Conservation (phyloP, 257 asterid genomes). For the Lavandula angustifolia region DNA sequence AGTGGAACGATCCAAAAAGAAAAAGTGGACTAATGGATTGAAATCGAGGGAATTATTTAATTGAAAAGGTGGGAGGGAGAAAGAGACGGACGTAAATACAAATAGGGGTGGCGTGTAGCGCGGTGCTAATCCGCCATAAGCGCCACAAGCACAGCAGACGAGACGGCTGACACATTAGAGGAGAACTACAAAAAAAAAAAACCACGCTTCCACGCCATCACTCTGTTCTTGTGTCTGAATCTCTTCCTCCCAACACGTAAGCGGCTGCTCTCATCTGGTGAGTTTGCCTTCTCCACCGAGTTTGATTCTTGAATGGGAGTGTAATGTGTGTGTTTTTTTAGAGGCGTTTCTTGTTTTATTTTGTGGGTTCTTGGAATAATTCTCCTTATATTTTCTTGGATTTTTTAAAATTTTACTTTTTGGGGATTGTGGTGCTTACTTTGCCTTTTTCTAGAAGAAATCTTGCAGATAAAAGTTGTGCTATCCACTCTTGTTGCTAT, state of each 20-base stretch:
- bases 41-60: too few relatives aligned
- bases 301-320: constrained; percentile 7
- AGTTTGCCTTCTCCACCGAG: too few relatives aligned
- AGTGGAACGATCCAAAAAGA: too few relatives aligned
- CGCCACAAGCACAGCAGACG: constrained; percentile 65
- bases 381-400: constrained; percentile 4
- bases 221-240: constrained; percentile 6
- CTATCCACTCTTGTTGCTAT: neutral
- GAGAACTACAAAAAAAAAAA: too few relatives aligned
- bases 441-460: constrained; percentile 10
- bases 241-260: neutral
- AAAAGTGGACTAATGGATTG: too few relatives aligned
- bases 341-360: neutral
- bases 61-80: constrained; percentile 10
- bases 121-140: constrained; percentile 68
- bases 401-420: too few relatives aligned
- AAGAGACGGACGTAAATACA: constrained; percentile 8
- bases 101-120: constrained; percentile 66
- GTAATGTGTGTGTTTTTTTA: neutral
- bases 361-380: constrained; percentile 10
- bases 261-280: neutral
- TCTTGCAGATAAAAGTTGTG: neutral
- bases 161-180: neutral
- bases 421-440: too few relatives aligned
- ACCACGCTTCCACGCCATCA: neutral